phyloP scores from a whole-genome alignment of 352 stramenopile species.

The Phytophthora sojae region DNA sequence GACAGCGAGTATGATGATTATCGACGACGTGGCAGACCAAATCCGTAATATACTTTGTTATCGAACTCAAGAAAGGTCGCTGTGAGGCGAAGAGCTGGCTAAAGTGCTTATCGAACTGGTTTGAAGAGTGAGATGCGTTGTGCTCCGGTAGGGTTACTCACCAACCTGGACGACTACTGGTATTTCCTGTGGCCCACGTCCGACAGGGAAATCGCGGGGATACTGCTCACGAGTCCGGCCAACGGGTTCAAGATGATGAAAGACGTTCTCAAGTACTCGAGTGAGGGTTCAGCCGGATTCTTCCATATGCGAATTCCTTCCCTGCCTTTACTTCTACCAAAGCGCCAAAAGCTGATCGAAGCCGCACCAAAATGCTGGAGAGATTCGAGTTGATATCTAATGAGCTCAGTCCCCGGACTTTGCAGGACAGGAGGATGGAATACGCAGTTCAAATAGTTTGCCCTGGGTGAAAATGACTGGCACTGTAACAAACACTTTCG shows the following conservation, averaged over 20 bases:
- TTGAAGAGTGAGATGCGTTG: background rate
- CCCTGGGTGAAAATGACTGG: too few relatives aligned
- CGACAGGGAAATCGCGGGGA: background rate
- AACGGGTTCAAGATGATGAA: background rate
- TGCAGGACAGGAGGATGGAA: too few relatives aligned
- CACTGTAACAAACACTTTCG: too few relatives aligned
- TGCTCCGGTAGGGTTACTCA: background rate
- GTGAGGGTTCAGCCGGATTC: background rate
- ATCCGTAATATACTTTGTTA: too few relatives aligned
- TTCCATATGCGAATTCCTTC: background rate
- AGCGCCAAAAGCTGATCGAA: background rate
- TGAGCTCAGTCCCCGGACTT: too few relatives aligned
- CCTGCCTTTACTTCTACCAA: background rate
- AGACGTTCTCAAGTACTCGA: background rate
- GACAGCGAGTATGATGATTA: too few relatives aligned
- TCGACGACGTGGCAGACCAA: too few relatives aligned
- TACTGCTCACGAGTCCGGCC: background rate
- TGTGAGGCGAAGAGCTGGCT: too few relatives aligned
- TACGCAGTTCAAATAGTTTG: too few relatives aligned
- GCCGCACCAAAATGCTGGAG: too few relatives aligned
- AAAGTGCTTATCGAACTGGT: background rate
- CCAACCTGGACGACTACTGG: background rate
- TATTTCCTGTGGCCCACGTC: background rate
- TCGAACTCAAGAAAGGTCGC: too few relatives aligned
- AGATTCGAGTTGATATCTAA: too few relatives aligned